Evolutionary conservation across 1,139 yeast genomes (phyloP).

Genomic region (Hansenula anomala): DNA sequence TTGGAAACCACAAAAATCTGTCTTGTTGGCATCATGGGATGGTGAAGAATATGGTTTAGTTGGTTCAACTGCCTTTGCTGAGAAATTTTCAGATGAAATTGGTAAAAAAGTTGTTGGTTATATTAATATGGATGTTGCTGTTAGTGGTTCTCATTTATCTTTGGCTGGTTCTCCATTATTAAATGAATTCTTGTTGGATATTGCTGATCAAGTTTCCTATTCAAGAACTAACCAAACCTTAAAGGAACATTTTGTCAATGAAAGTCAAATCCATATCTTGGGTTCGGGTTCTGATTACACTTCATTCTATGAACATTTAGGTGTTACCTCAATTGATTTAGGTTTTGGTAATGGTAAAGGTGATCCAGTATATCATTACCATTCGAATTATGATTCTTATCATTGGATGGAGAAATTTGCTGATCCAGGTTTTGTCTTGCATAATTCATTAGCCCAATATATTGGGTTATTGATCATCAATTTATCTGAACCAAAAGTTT

Average conservation of each 20-base stretch:
- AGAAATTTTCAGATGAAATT: constrained; percentile 40
- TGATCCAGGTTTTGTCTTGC: constrained; percentile 54
- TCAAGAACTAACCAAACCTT: constrained; percentile 43
- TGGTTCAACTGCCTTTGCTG: constrained; percentile 71
- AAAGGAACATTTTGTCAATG: constrained; percentile 51
- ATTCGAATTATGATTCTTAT: constrained; percentile 63
- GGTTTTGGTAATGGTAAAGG: constrained; percentile 40
- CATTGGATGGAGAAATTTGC: constrained; percentile 60
- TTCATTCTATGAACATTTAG: constrained; percentile 61
- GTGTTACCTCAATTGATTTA: constrained; percentile 58
- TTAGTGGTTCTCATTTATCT: constrained; percentile 43
- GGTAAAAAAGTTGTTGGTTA: constrained; percentile 51
- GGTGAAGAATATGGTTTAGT: constrained; percentile 68
- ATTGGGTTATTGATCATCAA: constrained; percentile 44
- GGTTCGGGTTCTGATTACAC: constrained; percentile 72
- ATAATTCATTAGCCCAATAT: constrained; percentile 47
- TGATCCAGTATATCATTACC: constrained; percentile 61
- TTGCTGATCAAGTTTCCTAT: constrained; percentile 38
- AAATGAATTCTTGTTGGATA: constrained; percentile 34
- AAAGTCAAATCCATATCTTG: constrained; percentile 34
- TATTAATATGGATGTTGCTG: constrained; percentile 59
- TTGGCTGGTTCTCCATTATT: constrained; percentile 50
- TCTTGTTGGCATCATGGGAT: constrained; percentile 64
- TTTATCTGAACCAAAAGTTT: constrained; percentile 40
- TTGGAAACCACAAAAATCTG: constrained; percentile 62